Base-by-base conservation (phyloP, 306 rosid species). In the Gynostemma pentaphyllum region DNA sequence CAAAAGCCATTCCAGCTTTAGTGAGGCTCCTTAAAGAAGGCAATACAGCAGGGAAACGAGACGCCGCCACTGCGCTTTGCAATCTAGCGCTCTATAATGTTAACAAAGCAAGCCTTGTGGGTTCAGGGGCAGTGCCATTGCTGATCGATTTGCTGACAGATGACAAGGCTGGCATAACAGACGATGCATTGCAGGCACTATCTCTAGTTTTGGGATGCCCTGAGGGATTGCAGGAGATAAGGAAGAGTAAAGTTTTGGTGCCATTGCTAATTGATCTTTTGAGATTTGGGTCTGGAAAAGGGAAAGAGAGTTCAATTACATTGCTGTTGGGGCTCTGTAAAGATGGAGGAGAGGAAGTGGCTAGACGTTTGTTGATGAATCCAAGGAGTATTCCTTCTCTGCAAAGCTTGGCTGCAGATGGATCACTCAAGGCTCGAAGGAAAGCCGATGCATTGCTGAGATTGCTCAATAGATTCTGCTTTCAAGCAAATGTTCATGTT, bases 381-480 rank as follows among this genome's bases (percentile, higher is more conserved):
- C 95, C 96, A 1, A 63, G 85, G 63, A 84, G 96, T 24, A 68
- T 92, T 70, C 98, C 95, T 34, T 88, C 88, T 18, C 95, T 92
- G 11, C 96, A 84, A 26, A 82, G 85, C 73, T 76, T 92, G 79
- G 94, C 73, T 42, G 69, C 78, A 15, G 85, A 86, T 68, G 94
- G 95, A 3, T 92, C 95, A 22, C 75, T 86, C 74, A 92, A 82
- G 75, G 83, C 96, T 32, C 74, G 84, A 26, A 81, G 96, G 71
- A 92, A 88, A 47, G 98, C 95, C 0, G 90, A 88, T 53, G 95
- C 96, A 2, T 50, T 92, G 81, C 90, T 92, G 26, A 68, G 95
- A 81, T 47, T 85, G 72, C 88, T 92, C 15, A 81, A 84, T 49
- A 84, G 88, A 76, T 85, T 78, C 70, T 92, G 96, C 73, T 82